Evolutionary conservation across 352 stramenopile species (phyloP), one percentile per base, ranked within the genome.

Genomic region (Phytophthora colocasiae): DNA sequence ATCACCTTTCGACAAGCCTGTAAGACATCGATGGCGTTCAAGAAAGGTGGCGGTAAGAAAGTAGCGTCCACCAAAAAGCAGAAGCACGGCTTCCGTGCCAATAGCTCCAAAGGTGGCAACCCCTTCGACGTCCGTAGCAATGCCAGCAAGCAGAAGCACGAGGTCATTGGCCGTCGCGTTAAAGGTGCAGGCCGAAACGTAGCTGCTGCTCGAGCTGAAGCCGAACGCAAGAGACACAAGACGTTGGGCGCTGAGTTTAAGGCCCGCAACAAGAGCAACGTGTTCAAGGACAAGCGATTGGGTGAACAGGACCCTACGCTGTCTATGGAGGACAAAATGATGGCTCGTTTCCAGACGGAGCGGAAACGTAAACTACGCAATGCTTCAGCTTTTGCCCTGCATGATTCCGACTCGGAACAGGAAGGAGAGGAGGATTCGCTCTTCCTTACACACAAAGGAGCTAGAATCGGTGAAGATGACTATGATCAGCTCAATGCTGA

Each of bases 271-370:
- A 96, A 96, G 69, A 92, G 85, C 34, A 98, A 97, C 66, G 78
- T 84, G 56, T 97, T 97, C 69, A 76, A 87, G 34, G 92, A 98
- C 69, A 80, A 81, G 19, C 90, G 91, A 4, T 71, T 97, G 12
- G 91, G 91, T 27, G 91, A 96, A 50, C 83, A 95, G 61, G 85
- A 94, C 59, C 71, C 87, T 19, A 83, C 71, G 10, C 79, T 97
- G 71, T 96, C 91, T 55, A 72, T 96, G n/a, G 91, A 97, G 58
- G 91, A 97, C 77, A 97, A 97, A 68, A 97, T 97, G 89, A 94
- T 97, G 69, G 78, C 85, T 24, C 87, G 91, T 45, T 97, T 97
- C 74, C 90, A 96, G 72, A 91, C 77, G 15, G 90, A 97, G 55
- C 85, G 89, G 59, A 96, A 96, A 78, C 83, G 83, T 64, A 91